These are phyloP conservation scores for Ustilago trichophora DNA, from an alignment of 1,284 basidiomycete genomes.

Conservation along the genomic window DNA sequence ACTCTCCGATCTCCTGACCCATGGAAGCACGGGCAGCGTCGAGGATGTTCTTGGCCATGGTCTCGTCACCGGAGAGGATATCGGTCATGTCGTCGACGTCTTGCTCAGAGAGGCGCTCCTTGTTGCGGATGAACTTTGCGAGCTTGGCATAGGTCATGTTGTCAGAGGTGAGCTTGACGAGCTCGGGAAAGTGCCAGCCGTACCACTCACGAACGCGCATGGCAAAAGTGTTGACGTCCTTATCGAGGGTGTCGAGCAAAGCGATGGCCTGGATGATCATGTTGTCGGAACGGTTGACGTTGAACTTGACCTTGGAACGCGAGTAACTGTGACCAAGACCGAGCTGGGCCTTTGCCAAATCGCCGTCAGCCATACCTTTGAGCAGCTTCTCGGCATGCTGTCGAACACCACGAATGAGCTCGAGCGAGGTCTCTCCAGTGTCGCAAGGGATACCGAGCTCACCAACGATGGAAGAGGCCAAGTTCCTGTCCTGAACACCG, in stretches of 20 bases:
- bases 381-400: conserved; percentile 91
- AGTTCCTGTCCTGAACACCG: conserved; percentile 81
- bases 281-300: conserved; percentile 98
- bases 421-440: conserved; percentile 83
- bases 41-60: conserved; percentile 88
- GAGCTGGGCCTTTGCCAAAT: conserved; percentile 85
- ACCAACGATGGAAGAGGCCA: conserved; percentile 84
- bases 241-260: conserved; percentile 97
- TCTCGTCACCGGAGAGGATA: conserved; percentile 86
- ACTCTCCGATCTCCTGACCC: conserved; percentile 89
- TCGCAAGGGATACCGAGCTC: conserved; percentile 83
- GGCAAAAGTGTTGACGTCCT: conserved; percentile 98
- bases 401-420: conserved; percentile 92
- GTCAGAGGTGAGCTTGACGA: conserved; percentile 91
- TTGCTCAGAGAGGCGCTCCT: conserved; percentile 75
- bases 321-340: conserved; percentile 98
- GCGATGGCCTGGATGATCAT: conserved; percentile 99
- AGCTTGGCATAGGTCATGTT: conserved; percentile 93
- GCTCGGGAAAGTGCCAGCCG: conserved; percentile 99
- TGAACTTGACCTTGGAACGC: conserved; percentile 93
- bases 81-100: conserved; percentile 79
- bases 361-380: conserved; percentile 83
- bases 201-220: conserved; percentile 99
- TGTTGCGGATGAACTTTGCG: conserved; percentile 89
- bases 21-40: conserved; percentile 94